These are phyloP conservation scores for Fraxinus paxiana DNA, from an alignment of 305 asterid genomes.

Conservation along the genomic window DNA sequence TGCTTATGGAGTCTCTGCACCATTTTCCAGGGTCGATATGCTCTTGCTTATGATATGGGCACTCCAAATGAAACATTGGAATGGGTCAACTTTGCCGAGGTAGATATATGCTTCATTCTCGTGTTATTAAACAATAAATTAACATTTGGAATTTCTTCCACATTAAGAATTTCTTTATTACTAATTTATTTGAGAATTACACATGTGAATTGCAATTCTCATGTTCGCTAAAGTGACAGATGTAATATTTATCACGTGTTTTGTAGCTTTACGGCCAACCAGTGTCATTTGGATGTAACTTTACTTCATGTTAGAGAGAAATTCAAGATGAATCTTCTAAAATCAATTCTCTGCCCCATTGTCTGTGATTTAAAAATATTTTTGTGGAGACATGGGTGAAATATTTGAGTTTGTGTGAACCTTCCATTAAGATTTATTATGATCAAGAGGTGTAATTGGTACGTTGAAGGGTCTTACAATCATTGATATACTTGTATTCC, in stretches of 20 bases:
- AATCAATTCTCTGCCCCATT: background rate
- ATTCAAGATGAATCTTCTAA: background rate
- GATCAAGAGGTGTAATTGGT: background rate
- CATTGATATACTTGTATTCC: background rate
- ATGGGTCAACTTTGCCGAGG: slow-evolving; percentile 94
- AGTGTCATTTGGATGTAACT: background rate
- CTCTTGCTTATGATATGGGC: slow-evolving; percentile 69
- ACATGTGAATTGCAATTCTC: background rate
- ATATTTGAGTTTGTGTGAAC: background rate
- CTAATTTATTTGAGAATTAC: background rate
- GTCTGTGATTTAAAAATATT: background rate
- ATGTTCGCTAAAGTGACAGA: background rate
- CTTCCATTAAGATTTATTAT: background rate
- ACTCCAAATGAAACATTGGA: slow-evolving; percentile 65
- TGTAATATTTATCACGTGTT: background rate
- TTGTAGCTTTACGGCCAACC: background rate
- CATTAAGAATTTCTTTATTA: background rate
- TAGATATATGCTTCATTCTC: slow-evolving; percentile 33
- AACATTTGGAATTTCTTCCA: background rate
- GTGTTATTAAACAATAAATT: slow-evolving; percentile 18
- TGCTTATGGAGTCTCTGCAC: slow-evolving; percentile 19
- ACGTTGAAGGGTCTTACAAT: background rate
- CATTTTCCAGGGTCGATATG: slow-evolving; percentile 70
- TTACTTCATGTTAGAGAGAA: background rate
- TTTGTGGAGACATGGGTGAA: background rate